Conservation (phyloP, 345 rosid species). For the Lepidium sativum region DNA sequence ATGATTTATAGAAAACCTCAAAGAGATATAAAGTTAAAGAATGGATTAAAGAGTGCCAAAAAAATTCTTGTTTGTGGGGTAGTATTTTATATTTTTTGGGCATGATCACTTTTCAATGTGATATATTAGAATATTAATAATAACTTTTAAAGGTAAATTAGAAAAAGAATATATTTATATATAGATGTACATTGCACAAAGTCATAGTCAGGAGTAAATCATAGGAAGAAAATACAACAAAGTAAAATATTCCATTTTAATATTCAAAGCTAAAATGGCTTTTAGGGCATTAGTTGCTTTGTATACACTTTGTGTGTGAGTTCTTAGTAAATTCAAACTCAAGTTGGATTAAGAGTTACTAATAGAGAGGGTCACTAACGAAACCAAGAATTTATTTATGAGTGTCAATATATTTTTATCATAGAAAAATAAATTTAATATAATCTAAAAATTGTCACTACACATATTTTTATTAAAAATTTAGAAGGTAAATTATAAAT, state of each 20-base stretch:
- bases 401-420: too few species aligned
- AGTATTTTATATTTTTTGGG: neutral
- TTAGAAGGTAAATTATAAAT: too few species aligned
- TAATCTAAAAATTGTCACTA: too few species aligned
- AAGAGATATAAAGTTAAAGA: conserved; percentile 2
- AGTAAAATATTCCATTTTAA: conserved; percentile 20
- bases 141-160: neutral
- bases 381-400: too few species aligned
- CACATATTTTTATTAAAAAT: too few species aligned
- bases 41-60: conserved; percentile 7
- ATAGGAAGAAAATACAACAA: conserved; percentile 12
- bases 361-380: too few species aligned
- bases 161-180: neutral
- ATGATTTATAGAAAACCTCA: neutral
- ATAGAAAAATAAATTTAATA: too few species aligned
- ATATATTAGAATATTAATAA: conserved; percentile 8
- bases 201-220: conserved; percentile 14
- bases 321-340: neutral
- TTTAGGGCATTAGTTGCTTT: neutral
- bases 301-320: neutral
- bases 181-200: neutral
- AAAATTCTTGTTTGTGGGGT: conserved; percentile 9
- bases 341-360: neutral
- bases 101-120: neutral
- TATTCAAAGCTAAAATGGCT: conserved; percentile 19